phyloP scores from a whole-genome alignment of 2,329 filamentous ascomycete species.

The Arthrobotrys sinensis region DNA sequence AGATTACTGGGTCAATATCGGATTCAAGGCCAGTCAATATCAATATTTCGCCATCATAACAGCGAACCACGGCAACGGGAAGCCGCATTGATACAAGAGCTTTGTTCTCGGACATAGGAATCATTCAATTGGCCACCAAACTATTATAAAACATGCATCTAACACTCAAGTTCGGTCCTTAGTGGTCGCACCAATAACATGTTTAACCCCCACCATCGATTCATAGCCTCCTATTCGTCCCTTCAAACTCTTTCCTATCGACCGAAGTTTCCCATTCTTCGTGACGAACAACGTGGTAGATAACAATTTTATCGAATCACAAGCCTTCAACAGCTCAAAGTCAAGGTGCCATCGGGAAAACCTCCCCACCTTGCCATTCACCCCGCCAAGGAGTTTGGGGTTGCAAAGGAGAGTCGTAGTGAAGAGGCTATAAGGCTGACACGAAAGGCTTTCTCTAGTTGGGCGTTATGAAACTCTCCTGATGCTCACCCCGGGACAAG shows the following conservation, averaged over 20 bases:
- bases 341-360: constrained; percentile 25
- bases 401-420: constrained; percentile 54
- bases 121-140: constrained; percentile 10
- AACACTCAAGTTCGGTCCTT: constrained; percentile 10
- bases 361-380: constrained; percentile 23
- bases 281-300: constrained; percentile 30
- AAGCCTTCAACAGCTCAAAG: constrained; percentile 16
- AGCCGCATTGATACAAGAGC: constrained; percentile 11
- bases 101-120: constrained; percentile 15
- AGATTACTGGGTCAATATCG: not conserved
- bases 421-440: constrained; percentile 52
- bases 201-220: constrained; percentile 10
- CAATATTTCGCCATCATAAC: constrained; percentile 12
- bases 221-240: constrained; percentile 34
- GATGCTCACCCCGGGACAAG: constrained; percentile 47
- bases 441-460: constrained; percentile 52
- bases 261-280: constrained; percentile 10
- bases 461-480: constrained; percentile 48
- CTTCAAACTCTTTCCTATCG: constrained; percentile 16
- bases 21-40: not conserved
- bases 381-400: constrained; percentile 46
- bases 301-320: constrained; percentile 35
- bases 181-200: constrained; percentile 9
- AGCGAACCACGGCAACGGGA: constrained; percentile 28
- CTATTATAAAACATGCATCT: constrained; percentile 23